Conservation (phyloP, 768 basidiomycete species). For the Asterophora lycoperdoides region DNA sequence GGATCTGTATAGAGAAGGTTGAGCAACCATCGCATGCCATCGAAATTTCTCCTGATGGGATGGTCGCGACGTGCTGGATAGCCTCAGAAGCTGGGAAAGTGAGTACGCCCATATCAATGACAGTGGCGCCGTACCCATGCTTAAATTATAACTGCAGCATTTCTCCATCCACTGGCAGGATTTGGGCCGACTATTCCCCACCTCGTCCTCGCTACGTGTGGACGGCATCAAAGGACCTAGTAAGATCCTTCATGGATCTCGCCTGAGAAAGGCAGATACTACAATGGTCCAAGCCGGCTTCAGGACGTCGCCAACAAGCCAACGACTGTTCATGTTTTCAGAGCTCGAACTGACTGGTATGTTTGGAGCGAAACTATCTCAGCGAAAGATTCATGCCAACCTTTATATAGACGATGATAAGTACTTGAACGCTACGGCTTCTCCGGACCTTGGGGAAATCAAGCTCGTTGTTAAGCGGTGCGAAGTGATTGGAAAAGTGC, state of each 20-base stretch:
- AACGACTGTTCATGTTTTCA: conserved; percentile 17
- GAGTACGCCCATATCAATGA: not conserved
- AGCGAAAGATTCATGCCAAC: too few relatives aligned
- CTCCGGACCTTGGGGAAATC: conserved; percentile 12
- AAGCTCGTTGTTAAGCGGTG: conserved; percentile 9
- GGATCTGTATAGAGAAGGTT: conserved; percentile 15
- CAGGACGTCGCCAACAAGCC: conserved; percentile 7
- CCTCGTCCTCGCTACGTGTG: conserved; percentile 3
- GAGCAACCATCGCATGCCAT: conserved; percentile 13
- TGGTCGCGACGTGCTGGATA: conserved; percentile 21
- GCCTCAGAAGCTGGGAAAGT: conserved; percentile 25
- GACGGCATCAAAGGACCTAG: conserved; percentile 11
- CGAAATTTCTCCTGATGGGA: conserved; percentile 13
- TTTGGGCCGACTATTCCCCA: not conserved
- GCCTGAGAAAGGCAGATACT: too few relatives aligned
- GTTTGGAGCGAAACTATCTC: not conserved
- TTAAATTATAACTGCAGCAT: conserved; percentile 9
- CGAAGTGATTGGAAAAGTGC: not conserved
- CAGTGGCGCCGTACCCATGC: not conserved
- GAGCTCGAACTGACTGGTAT: conserved; percentile 18
- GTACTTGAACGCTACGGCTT: conserved; percentile 6
- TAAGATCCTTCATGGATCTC: not conserved
- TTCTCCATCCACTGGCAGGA: conserved; percentile 18
- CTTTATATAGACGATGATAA: conserved; percentile 24
- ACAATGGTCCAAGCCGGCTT: not conserved